Conservation (phyloP, 169 alveolate genomes). For the Cryptosporidium xiaoi region DNA sequence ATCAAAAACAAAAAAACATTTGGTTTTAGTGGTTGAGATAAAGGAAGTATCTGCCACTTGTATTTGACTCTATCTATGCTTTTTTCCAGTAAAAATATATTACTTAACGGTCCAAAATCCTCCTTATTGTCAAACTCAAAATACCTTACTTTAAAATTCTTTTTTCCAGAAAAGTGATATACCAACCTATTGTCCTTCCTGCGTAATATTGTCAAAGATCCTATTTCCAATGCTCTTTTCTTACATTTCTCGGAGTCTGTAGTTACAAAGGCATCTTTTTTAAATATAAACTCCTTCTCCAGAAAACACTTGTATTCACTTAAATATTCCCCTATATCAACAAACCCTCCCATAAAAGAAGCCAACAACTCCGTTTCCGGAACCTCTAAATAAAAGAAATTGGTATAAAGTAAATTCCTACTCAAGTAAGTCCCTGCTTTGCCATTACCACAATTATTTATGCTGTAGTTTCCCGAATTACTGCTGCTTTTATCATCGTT, state of each 20-base stretch:
- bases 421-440: too few species aligned
- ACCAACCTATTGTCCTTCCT: constrained; percentile 10
- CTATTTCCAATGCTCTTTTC: background rate
- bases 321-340: constrained; percentile 49
- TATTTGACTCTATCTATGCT: background rate
- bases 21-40: constrained; percentile 35
- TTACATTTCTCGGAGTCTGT: background rate
- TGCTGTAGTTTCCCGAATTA: too few species aligned
- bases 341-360: background rate
- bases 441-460: too few species aligned
- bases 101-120: background rate
- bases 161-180: constrained; percentile 31
- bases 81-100: constrained; percentile 15
- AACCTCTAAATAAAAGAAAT: too few species aligned
- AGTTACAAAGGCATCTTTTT: background rate
- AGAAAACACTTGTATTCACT: background rate
- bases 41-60: constrained; percentile 17
- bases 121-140: background rate
- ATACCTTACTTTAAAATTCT: constrained; percentile 2
- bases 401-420: too few species aligned
- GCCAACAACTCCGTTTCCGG: too few species aligned
- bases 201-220: constrained; percentile 16
- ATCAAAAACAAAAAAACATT: constrained; percentile 1
- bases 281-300: constrained; percentile 25
- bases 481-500: too few species aligned